Evolutionary conservation across 768 basidiomycete genomes (phyloP), one percentile per base, ranked within the genome.

Genomic region (Harrya chromipes): DNA sequence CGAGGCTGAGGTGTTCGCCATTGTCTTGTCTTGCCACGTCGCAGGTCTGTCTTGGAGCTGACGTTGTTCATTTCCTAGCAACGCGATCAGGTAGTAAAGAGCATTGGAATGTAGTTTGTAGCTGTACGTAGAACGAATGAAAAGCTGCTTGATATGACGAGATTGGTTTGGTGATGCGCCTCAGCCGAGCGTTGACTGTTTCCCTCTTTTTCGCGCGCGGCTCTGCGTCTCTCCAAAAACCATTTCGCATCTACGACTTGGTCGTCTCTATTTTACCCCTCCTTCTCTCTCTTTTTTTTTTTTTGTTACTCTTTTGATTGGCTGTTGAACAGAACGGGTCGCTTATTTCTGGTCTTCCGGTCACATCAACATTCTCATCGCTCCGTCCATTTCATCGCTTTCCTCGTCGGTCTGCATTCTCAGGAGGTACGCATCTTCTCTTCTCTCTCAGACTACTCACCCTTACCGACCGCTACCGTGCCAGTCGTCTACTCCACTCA

Each of bases 1-100:
- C 88, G 88, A 91, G 88, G 80, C 88, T 87, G 88, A 90, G 84
- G 74, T 57, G 62, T 69, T 37, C 36, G 35, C 48, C 7, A 9
- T 10, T 20, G 8, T 17, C 11, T 23, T 42, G 6, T 13, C 19
- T 2, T 24, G 29, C 13, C 19, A n/a, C n/a, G n/a, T n/a, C 14
- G 33, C n/a, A 39, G 33, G 44, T 9, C 31, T 37, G 27, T 12
- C 6, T 26, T 16, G 17, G 29, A 6, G 36, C 52, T 60, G 27
- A 61, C 49, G 3, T 19, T 17, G 38, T 36, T 46, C 6, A 14
- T 21, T 13, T 27, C 9, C 29, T 36, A 59, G 56, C 34, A 14
- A 19, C 14, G 33, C 11, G 29, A 29, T 13, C 29, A 26, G 11
- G 29, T 13, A 4, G 33, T 33, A 14, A 13, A 6, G 14, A 16